Evolutionary conservation across 495 filamentous ascomycete species (phyloP), one percentile per base, ranked within the genome.

Genomic region (Talaromyces trachyspermus): DNA sequence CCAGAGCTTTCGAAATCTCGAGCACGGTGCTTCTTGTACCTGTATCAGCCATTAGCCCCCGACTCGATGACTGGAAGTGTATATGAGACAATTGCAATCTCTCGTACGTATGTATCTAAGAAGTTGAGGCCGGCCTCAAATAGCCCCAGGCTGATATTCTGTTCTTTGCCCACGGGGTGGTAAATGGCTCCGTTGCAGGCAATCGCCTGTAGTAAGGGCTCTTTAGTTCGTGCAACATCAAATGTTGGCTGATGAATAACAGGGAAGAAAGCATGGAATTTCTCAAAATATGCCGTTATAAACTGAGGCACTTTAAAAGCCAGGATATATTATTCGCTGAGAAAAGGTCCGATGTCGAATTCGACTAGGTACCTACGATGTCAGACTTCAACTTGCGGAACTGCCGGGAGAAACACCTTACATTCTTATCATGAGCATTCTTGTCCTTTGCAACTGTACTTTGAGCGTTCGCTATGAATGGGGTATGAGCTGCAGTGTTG

Each of bases 211-310:
- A 32, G 3, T 32, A 32, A 4, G 3, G 29, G 29, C 14, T 32
- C 29, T 32, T 9, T n/a, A 32, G 29, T 32, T 2, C 2, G 14
- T 32, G 29, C 1, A 32, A 32, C 14, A 59, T 64, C 65, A 20
- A 53, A 56, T 2, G 54, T 53, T 7, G 41, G 27, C 1, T 27
- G 47, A 38, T 55, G 45, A 15, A 55, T 17, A 24, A 55, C 42
- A 12, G 53, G 53, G 43, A 49, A 55, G 12, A n/a, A 5, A 2
- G 39, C 33, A 37, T 55, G 53, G n/a, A 55, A 55, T 5, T 43
- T 49, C 4, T 52, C 49, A 36, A 55, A 52, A 40, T 52, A 55
- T 18, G 46, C 49, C 7, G 45, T 12, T 15, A 55, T 18, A 24
- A 27, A 52, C 0, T 22, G 40, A 2, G n/a, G 20, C 11, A 37